These are phyloP conservation scores for Dittrichia graveolens DNA, from an alignment of 129 eudicot genomes.

Conservation along the genomic window DNA sequence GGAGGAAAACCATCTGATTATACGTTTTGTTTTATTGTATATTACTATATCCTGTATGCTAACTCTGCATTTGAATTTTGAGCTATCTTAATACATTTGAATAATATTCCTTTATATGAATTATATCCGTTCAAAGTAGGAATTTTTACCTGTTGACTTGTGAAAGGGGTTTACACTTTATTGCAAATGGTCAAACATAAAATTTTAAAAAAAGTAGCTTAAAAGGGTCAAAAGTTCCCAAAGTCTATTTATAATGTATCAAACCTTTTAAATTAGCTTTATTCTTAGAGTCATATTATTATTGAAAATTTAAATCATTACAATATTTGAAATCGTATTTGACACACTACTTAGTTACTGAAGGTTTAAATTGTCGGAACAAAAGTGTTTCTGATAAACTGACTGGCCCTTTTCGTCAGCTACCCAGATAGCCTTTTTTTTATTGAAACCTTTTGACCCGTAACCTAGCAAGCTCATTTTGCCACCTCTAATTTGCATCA, in stretches of 20 bases:
- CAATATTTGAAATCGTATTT: background rate
- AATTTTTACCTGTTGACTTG: background rate
- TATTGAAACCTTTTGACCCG: background rate
- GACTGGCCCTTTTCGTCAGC: background rate
- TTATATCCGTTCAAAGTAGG: background rate
- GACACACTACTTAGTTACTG: background rate
- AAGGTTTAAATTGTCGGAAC: background rate
- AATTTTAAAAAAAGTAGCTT: background rate
- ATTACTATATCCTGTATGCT: background rate
- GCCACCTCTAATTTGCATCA: background rate
- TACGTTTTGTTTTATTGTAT: no score
- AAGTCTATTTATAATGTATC: background rate
- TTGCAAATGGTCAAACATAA: background rate
- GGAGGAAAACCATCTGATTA: no score
- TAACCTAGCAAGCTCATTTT: background rate
- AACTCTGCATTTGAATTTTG: background rate
- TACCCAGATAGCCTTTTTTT: background rate
- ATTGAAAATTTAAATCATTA: background rate
- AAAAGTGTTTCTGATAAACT: background rate
- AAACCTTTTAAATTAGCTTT: background rate
- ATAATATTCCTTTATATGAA: background rate
- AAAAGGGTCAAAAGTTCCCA: background rate
- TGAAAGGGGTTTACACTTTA: background rate
- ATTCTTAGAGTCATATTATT: background rate
- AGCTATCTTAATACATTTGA: background rate